These are phyloP conservation scores for Nicotiana paniculata DNA, from an alignment of 257 asterid species.

Conservation along the genomic window DNA sequence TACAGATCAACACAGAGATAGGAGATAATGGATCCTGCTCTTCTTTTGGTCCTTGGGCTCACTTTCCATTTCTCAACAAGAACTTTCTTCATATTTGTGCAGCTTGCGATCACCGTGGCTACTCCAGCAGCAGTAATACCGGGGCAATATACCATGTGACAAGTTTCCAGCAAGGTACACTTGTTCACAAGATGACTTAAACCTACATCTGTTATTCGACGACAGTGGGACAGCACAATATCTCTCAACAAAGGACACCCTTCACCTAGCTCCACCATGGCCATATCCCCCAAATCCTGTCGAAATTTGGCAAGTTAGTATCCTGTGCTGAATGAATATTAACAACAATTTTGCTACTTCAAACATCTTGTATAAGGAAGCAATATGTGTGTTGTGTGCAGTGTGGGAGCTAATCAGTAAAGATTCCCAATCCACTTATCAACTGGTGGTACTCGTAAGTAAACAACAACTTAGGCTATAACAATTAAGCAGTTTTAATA, in stretches of 20 bases:
- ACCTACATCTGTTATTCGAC: constrained; percentile 61
- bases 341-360: background rate
- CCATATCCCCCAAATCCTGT: constrained; percentile 69
- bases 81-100: constrained; percentile 53
- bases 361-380: background rate
- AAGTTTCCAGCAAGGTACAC: constrained; percentile 54
- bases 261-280: constrained; percentile 66
- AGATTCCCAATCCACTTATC: background rate
- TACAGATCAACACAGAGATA: constrained; percentile 70
- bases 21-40: constrained; percentile 73
- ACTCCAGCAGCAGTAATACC: constrained; percentile 61
- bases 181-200: constrained; percentile 43
- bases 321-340: background rate
- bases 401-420: background rate
- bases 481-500: background rate
- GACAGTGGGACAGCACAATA: constrained; percentile 84
- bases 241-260: constrained; percentile 71
- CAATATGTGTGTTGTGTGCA: background rate
- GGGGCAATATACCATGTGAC: constrained; percentile 86
- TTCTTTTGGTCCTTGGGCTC: constrained; percentile 62
- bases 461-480: background rate
- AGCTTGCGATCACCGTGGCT: constrained; percentile 58
- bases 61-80: constrained; percentile 81
- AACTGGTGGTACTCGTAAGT: background rate
- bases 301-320: background rate